Evolutionary conservation across 768 basidiomycete genomes (phyloP), one percentile per base, ranked within the genome.

Genomic region (Boletus reticuloceps): DNA sequence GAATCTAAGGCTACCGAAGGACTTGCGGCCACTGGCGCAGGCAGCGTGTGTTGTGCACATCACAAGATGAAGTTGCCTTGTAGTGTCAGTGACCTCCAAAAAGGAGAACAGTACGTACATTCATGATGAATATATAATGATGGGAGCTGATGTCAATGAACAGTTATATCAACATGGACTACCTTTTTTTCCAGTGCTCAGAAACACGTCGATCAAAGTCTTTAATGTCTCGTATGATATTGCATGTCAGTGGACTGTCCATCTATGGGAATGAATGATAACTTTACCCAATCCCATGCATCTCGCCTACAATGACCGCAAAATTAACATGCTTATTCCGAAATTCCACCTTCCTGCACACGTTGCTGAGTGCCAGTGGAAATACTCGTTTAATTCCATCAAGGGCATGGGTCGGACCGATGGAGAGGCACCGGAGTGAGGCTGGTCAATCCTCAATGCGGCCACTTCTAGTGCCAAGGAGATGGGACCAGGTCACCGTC

Each of bases 211-310:
- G 25, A 11, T 54, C 5, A 43, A 38, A 2, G 2, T 51, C 2
- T 14, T 67, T 1, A 60, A 60, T 3, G 32, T 65, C 2, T 60
- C 60, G 1, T 64, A 66, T 19, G 53, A 64, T 40, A 62, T 66
- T 12, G 45, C 40, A 0, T 66, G 58, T 22, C 63, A 64, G 38
- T 65, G 56, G 54, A 37, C 6, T 0, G 17, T 19, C 4, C 38
- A 60, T 17, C n/a, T 66, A 0, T 54, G 41, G 49, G 31, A 42
- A 6, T 22, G 37, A 2, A 62, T 62, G 53, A 1, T 13, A 27
- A 44, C 19, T 3, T 29, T 57, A 1, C 51, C 47, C 25, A 25
- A 25, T 25, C 25, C 25, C 25, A 25, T 25, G 25, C 25, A 25
- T 25, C 25, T 25, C 25, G 25, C 25, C 25, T 25, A 25, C 25